Evolutionary conservation across 176 grass and related monocot genomes (phyloP).

Genomic region (Melocanna baccifera): DNA sequence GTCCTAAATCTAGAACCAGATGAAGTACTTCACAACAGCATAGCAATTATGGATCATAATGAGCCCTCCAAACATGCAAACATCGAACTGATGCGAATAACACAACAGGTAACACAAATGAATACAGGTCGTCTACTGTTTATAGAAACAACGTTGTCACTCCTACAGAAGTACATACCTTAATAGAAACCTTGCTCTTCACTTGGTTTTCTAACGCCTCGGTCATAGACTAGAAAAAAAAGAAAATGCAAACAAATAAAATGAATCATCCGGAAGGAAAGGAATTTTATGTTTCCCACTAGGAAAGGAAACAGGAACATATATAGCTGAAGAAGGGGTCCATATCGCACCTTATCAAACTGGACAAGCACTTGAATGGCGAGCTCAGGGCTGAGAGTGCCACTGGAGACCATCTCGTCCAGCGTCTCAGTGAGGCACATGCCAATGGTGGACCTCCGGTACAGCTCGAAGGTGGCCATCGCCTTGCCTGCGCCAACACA

Average conservation of each 20-base stretch:
- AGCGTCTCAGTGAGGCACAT: slow-evolving; percentile 90
- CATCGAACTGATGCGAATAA: not conserved
- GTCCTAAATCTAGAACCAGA: not conserved
- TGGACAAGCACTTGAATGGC: slow-evolving; percentile 94
- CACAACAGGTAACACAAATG: not conserved
- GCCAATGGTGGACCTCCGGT: slow-evolving; percentile 79
- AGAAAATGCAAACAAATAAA: not conserved
- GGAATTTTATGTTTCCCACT: not conserved
- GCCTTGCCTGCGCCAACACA: not conserved
- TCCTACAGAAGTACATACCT: slow-evolving; percentile 43
- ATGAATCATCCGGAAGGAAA: not conserved
- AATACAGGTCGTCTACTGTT: not conserved
- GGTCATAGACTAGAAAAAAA: slow-evolving; percentile 73
- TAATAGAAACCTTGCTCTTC: slow-evolving; percentile 84
- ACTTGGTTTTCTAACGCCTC: slow-evolving; percentile 86
- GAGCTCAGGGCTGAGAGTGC: slow-evolving; percentile 79
- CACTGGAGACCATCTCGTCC: slow-evolving; percentile 91
- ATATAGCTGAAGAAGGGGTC: not conserved
- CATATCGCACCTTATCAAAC: slow-evolving; percentile 74
- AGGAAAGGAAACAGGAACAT: not conserved
- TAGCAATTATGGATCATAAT: not conserved
- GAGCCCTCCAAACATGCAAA: not conserved
- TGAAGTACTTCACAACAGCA: not conserved
- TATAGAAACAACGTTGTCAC: not conserved
- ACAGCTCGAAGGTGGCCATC: slow-evolving; percentile 97